Base-by-base conservation (phyloP, 192 early-diverging fungal species). In the Coemansia brasiliensis region DNA sequence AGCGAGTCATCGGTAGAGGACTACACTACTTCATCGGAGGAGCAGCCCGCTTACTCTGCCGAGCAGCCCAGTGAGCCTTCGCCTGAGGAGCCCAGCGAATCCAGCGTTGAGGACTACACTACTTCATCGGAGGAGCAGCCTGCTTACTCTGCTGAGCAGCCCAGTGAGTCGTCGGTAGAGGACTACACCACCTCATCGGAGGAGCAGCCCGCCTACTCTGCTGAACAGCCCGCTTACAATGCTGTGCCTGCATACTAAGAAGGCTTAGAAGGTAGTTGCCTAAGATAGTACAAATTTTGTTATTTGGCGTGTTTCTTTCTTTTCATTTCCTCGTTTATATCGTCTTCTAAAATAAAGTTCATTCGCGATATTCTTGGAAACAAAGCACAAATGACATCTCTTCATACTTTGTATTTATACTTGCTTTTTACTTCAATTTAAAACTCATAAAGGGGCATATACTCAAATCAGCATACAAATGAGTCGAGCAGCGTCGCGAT, bases 81-180 rank as follows among this genome's bases (percentile, higher is more conserved):
- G 27, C n/a, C 12, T n/a, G 60, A 35, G 50, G 41, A 53, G 49
- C 18, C 51, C 45, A 40, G 43, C 18, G 37, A 52, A 29, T 24
- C 26, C 11, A 1, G 1, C 22, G 32, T 21, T 10, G 41, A 26
- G 43, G 21, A n/a, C 25, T n/a, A 43, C 51, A 32, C 50, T 20
- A 20, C 55, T 8, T 48, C 45, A n/a, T 18, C 48, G 21, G 59
- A 52, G 59, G 59, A 50, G 21, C 29, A 46, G 40, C 18, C 59
- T 24, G 51, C 27, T 27, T 49, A 61, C 48, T 38, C 43, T n/a
- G 35, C 57, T 45, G 44, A 46, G 43, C 37, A 24, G 9, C 35
- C 44, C 37, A 37, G 13, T 20, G 46, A 22, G 9, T 29, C 26
- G 4, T n/a, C 40, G 6, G 26, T 13, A 21, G 55, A 56, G 39